These are phyloP conservation scores for Hericium coralloides DNA, from an alignment of 768 basidiomycete species.

Conservation along the genomic window DNA sequence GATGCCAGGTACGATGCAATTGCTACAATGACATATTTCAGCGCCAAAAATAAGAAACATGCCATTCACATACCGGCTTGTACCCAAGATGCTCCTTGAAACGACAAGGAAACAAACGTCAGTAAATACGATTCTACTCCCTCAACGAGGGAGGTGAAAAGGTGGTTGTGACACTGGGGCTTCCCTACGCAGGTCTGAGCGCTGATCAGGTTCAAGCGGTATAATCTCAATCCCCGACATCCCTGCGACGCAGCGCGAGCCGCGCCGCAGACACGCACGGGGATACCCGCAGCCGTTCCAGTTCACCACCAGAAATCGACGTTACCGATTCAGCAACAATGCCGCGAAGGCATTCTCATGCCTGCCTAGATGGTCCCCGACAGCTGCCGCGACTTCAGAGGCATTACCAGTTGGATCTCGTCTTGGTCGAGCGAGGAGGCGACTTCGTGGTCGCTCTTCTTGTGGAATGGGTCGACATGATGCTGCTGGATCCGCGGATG, in stretches of 20 bases:
- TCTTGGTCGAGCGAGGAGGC: constrained; percentile 31
- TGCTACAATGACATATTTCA: constrained; percentile 35
- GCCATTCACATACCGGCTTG: constrained; percentile 49
- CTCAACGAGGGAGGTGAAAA: constrained; percentile 30
- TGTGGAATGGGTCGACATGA: constrained; percentile 10
- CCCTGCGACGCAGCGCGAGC: constrained; percentile 20
- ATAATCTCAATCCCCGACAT: constrained; percentile 82
- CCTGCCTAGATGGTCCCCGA: constrained; percentile 19
- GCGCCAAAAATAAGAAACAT: neutral
- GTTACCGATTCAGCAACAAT: constrained; percentile 55
- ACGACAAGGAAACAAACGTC: constrained; percentile 25
- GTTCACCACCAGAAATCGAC: constrained; percentile 52
- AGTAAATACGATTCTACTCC: constrained; percentile 38
- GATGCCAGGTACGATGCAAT: constrained; percentile 79
- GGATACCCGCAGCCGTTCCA: constrained; percentile 93
- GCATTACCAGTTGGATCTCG: constrained; percentile 50
- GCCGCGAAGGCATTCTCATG: constrained; percentile 19
- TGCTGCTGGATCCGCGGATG: neutral
- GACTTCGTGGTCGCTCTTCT: constrained; percentile 14
- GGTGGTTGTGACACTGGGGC: constrained; percentile 60
- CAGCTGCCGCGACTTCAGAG: constrained; percentile 13
- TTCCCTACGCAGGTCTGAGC: constrained; percentile 99
- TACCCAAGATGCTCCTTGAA: constrained; percentile 66
- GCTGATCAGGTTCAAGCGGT: constrained; percentile 98
- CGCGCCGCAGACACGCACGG: constrained; percentile 19